A percentile compares a stretch with the other conserved stretches of the same genome.
These are phyloP conservation scores for Cladorrhinum sp. DNA, from an alignment of 2,329 filamentous ascomycete species.

Conservation along the genomic window DNA sequence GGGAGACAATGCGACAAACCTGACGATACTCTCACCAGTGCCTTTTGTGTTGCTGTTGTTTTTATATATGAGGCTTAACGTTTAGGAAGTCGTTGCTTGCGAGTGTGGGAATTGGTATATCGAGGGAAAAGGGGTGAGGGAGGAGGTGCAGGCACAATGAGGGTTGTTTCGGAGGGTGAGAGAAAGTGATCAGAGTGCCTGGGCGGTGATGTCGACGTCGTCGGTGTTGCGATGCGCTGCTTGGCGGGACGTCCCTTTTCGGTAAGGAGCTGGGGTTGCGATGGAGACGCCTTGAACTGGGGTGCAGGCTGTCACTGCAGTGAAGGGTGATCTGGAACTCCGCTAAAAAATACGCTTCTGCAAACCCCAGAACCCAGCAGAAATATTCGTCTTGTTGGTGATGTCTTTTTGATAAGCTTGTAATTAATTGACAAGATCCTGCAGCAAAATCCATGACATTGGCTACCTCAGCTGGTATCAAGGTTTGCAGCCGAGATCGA, in stretches of 20 bases:
- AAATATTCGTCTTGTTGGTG: too few species aligned
- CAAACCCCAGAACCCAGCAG: neutral
- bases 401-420: neutral
- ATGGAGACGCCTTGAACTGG: slow-evolving; percentile 9
- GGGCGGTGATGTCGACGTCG: slow-evolving; percentile 18
- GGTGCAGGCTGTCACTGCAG: neutral
- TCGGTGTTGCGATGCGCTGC: slow-evolving; percentile 6
- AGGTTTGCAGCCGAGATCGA: neutral
- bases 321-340: slow-evolving; percentile 12
- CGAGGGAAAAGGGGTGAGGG: neutral
- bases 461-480: neutral
- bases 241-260: slow-evolving; percentile 17
- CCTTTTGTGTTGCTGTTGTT: neutral
- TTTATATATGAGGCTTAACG: neutral
- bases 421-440: neutral
- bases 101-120: neutral
- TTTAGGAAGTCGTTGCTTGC: neutral
- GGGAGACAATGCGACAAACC: neutral
- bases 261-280: slow-evolving; percentile 7
- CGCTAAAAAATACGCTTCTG: slow-evolving; percentile 1
- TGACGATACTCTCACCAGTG: neutral
- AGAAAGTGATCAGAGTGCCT: neutral
- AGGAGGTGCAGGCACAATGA: neutral
- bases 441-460: neutral
- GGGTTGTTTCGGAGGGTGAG: neutral